Evolutionary conservation across 192 early-diverging fungal genomes (phyloP).

Genomic region (Jimgerdemannia lactiflua): DNA sequence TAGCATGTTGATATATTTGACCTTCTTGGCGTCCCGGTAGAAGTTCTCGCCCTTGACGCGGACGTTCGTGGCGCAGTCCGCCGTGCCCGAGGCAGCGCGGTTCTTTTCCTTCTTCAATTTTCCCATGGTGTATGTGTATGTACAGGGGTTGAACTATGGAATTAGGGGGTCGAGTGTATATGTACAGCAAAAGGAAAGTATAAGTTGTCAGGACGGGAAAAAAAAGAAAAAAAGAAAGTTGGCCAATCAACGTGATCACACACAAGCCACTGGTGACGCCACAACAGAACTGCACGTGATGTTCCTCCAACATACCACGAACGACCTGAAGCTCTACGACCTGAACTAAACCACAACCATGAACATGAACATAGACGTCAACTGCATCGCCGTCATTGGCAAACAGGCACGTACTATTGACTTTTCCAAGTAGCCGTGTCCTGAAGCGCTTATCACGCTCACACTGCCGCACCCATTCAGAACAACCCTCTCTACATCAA

Average conservation of each 20-base stretch:
- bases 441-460: not conserved
- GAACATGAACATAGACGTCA: slow-evolving; percentile 45
- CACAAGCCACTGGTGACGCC: not conserved
- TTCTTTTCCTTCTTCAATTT: slow-evolving; percentile 61
- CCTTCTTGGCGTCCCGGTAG: slow-evolving; percentile 95
- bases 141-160: not conserved
- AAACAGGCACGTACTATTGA: slow-evolving; percentile 37
- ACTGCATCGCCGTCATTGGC: slow-evolving; percentile 57
- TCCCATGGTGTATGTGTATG: slow-evolving; percentile 40
- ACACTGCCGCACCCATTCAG: slow-evolving; percentile 26
- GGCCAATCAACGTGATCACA: too few relatives aligned
- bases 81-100: slow-evolving; percentile 42
- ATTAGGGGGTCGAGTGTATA: not conserved
- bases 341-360: not conserved
- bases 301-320: not conserved
- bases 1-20: slow-evolving; percentile 91
- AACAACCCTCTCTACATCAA: slow-evolving; percentile 88
- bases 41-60: slow-evolving; percentile 98
- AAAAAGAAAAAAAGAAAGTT: not conserved
- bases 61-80: slow-evolving; percentile 46
- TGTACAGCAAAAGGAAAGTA: not conserved
- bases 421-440: not conserved
- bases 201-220: not conserved
- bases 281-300: not conserved
- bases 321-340: not conserved